phyloP scores from a whole-genome alignment of 371 early-diverging fungal species.

The Mortierella sp. region DNA sequence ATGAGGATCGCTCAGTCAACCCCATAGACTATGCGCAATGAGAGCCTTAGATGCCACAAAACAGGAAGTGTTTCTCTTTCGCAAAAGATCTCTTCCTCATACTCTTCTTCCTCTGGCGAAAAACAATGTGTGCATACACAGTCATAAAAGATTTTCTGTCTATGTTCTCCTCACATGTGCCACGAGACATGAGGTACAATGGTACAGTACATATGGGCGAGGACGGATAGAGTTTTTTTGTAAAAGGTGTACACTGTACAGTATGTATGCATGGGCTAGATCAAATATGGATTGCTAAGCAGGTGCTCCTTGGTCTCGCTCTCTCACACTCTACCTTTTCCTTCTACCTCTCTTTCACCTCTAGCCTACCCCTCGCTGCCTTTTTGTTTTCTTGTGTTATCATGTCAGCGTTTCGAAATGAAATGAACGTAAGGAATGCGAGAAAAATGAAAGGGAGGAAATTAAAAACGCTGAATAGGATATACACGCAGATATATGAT shows the following conservation, averaged over 20 bases:
- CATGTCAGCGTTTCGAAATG: too few species aligned
- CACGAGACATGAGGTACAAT: neutral
- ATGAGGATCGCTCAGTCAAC: too few species aligned
- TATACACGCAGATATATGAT: too few species aligned
- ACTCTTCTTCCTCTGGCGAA: too few species aligned
- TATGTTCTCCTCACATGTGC: neutral
- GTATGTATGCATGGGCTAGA: conserved; percentile 12
- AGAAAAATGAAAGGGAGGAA: neutral
- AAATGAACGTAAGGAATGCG: neutral
- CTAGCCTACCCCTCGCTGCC: too few species aligned
- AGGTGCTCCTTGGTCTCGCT: conserved; percentile 2
- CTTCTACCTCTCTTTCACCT: too few species aligned
- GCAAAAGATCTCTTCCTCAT: neutral
- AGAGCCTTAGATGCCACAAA: neutral
- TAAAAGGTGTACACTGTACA: neutral
- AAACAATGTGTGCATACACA: too few species aligned
- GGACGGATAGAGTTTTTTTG: conserved; percentile 1
- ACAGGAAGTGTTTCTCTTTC: neutral
- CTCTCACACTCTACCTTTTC: neutral
- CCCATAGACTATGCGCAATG: neutral
- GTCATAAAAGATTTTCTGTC: neutral
- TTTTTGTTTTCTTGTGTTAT: too few species aligned
- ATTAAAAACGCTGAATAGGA: neutral
- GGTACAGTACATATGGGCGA: too few species aligned
- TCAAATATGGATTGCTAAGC: conserved; percentile 16